Percentiles rank a stretch among this genome's conserved stretches.
Evolutionary conservation across 768 basidiomycete species (phyloP).

Genomic region (Russula lepida): DNA sequence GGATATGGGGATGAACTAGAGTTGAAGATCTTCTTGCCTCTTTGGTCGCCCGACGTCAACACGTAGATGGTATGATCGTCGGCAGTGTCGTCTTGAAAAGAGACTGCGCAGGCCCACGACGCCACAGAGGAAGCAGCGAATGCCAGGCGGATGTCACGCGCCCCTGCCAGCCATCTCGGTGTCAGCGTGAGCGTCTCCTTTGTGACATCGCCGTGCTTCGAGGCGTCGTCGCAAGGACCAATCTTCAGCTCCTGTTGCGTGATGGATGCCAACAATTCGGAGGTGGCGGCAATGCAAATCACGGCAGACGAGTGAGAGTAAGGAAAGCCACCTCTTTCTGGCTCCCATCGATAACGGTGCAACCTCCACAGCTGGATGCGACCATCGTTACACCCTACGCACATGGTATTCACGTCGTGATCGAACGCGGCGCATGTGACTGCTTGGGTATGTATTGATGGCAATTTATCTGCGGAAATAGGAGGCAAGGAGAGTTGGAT

Average conservation of each 20-base stretch:
- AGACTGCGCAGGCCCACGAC: conserved; percentile 2
- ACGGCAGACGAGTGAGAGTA: conserved; percentile 8
- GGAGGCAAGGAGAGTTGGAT: conserved; percentile 1
- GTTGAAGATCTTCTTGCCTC: conserved; percentile 4
- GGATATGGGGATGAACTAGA: conserved; percentile 5
- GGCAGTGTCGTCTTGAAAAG: neutral
- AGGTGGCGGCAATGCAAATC: neutral
- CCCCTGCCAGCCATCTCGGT: conserved; percentile 5
- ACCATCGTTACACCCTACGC: conserved; percentile 8
- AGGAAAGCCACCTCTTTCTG: neutral
- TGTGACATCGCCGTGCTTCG: neutral
- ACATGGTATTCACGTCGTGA: neutral
- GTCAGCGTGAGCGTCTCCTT: conserved; percentile 4
- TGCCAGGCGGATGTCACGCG: neutral
- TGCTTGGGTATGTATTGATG: neutral
- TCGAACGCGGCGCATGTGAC: conserved; percentile 10
- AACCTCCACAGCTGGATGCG: conserved; percentile 9
- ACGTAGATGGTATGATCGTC: conserved; percentile 1
- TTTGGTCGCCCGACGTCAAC: conserved; percentile 1
- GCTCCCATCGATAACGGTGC: conserved; percentile 6
- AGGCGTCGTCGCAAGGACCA: neutral
- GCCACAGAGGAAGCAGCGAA: conserved; percentile 4
- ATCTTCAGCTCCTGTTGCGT: conserved; percentile 13
- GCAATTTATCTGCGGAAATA: neutral
- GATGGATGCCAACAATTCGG: conserved; percentile 1